phyloP scores from a whole-genome alignment of 2,329 filamentous ascomycete species.

The Alternaria dauci region DNA sequence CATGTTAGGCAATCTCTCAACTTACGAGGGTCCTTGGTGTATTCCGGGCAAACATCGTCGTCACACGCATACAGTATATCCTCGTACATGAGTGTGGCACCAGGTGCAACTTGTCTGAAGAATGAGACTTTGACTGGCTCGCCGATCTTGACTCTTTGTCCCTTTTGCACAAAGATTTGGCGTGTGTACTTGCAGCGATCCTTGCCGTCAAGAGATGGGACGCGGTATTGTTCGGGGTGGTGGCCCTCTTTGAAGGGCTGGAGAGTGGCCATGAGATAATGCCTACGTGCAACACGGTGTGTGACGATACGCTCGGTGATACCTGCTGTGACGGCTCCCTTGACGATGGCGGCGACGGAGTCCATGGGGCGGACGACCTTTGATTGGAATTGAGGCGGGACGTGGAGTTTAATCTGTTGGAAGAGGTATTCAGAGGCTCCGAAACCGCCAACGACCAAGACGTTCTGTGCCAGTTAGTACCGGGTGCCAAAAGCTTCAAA shows the following conservation, averaged over 20 bases:
- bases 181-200: slow-evolving; percentile 98
- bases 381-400: slow-evolving; percentile 96
- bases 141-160: slow-evolving; percentile 98
- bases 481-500: background rate
- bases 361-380: slow-evolving; percentile 99
- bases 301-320: slow-evolving; percentile 97
- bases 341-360: slow-evolving; percentile 97
- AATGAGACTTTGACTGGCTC: slow-evolving; percentile 99
- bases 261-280: slow-evolving; percentile 98
- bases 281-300: slow-evolving; percentile 92
- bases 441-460: slow-evolving; percentile 96
- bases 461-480: slow-evolving; percentile 67
- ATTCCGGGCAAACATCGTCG: slow-evolving; percentile 97
- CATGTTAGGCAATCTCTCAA: slow-evolving; percentile 38
- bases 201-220: slow-evolving; percentile 94
- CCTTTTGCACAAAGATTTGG: slow-evolving; percentile 98
- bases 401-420: slow-evolving; percentile 98
- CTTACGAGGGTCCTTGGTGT: slow-evolving; percentile 99
- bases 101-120: slow-evolving; percentile 96
- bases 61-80: slow-evolving; percentile 98
- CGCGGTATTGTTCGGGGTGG: slow-evolving; percentile 96
- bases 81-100: slow-evolving; percentile 98
- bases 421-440: slow-evolving; percentile 98
- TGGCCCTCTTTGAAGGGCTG: slow-evolving; percentile 99
- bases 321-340: slow-evolving; percentile 95